Percentiles rank a stretch among this genome's conserved stretches.
phyloP scores from a whole-genome alignment of 73 alveolate genomes.

The Uronychia binucleata region DNA sequence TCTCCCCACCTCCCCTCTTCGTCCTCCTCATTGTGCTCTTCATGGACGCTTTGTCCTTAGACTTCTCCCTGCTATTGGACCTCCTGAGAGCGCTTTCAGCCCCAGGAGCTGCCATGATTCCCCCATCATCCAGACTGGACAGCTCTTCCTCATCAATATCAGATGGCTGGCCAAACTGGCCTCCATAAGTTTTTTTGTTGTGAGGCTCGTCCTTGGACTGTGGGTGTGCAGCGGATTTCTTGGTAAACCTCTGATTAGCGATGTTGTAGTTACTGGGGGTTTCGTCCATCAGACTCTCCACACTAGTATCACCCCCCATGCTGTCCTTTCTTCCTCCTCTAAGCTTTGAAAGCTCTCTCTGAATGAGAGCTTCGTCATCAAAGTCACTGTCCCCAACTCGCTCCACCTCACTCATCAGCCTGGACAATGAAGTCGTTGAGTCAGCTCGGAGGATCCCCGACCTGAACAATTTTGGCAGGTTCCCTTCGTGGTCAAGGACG shows the following conservation, averaged over 20 bases:
- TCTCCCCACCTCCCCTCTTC: conserved; percentile 16
- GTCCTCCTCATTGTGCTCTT: neutral
- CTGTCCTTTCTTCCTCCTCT: conserved; percentile 9
- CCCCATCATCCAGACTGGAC: neutral
- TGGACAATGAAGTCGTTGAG: conserved; percentile 33
- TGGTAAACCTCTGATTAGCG: conserved; percentile 28
- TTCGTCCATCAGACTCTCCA: conserved; percentile 52
- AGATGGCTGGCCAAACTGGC: neutral
- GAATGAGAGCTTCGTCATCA: conserved; percentile 13
- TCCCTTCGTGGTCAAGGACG: conserved; percentile 41
- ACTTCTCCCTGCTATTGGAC: neutral
- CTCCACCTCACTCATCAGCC: conserved; percentile 55
- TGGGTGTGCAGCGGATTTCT: neutral
- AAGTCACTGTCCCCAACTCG: conserved; percentile 22
- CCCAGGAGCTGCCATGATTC: neutral
- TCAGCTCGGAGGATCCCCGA: conserved; percentile 41
- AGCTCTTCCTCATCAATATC: neutral
- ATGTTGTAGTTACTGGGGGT: conserved; percentile 50
- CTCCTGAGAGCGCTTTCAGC: neutral
- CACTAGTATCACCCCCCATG: conserved; percentile 34
- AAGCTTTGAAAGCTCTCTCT: neutral
- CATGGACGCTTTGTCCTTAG: neutral
- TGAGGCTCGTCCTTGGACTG: neutral
- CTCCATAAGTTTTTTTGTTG: neutral
- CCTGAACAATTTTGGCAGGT: conserved; percentile 43